A percentile compares a stretch with the other conserved stretches of the same genome.
Conservation (phyloP, 495 filamentous ascomycete species). For the Venustampulla echinocandica region DNA sequence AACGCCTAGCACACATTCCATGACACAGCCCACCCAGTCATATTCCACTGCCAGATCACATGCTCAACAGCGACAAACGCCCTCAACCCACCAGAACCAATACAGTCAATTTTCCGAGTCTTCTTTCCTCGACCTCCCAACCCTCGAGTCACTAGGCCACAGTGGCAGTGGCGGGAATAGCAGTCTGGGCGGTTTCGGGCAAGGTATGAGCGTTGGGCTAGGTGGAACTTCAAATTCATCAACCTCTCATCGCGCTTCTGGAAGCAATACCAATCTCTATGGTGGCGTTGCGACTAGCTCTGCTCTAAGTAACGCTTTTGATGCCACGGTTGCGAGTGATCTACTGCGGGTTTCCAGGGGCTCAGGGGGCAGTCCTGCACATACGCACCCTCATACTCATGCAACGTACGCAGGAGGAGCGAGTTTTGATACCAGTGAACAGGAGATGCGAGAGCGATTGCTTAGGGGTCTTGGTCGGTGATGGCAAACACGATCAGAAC, state of each 20-base stretch:
- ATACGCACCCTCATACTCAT: slow-evolving; percentile 5
- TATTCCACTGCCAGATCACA: slow-evolving; percentile 17
- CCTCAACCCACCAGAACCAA: slow-evolving; percentile 47
- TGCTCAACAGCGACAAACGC: slow-evolving; percentile 10
- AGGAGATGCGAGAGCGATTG: slow-evolving; percentile 20
- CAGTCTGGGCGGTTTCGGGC: slow-evolving; percentile 15
- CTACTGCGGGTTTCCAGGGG: slow-evolving; percentile 11
- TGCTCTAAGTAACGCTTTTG: slow-evolving; percentile 11
- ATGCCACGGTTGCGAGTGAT: slow-evolving; percentile 14
- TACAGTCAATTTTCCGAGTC: slow-evolving; percentile 21
- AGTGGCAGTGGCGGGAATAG: slow-evolving; percentile 19
- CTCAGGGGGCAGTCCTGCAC: neutral
- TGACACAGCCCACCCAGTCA: slow-evolving; percentile 22
- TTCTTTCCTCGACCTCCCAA: slow-evolving; percentile 27
- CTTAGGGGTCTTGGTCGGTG: slow-evolving; percentile 18
- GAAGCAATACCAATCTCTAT: slow-evolving; percentile 14
- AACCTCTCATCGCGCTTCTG: slow-evolving; percentile 6
- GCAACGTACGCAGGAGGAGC: slow-evolving; percentile 9
- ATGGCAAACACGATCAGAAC: too few relatives aligned
- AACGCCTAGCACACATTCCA: slow-evolving; percentile 22
- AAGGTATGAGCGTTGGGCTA: slow-evolving; percentile 16
- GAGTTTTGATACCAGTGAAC: slow-evolving; percentile 13
- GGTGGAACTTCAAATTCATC: slow-evolving; percentile 2
- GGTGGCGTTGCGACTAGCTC: slow-evolving; percentile 10
- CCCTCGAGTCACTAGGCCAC: slow-evolving; percentile 33